A percentile compares a stretch with the other conserved stretches of the same genome.
phyloP scores from a whole-genome alignment of 495 filamentous ascomycete species.

The Bacidia rubella region DNA sequence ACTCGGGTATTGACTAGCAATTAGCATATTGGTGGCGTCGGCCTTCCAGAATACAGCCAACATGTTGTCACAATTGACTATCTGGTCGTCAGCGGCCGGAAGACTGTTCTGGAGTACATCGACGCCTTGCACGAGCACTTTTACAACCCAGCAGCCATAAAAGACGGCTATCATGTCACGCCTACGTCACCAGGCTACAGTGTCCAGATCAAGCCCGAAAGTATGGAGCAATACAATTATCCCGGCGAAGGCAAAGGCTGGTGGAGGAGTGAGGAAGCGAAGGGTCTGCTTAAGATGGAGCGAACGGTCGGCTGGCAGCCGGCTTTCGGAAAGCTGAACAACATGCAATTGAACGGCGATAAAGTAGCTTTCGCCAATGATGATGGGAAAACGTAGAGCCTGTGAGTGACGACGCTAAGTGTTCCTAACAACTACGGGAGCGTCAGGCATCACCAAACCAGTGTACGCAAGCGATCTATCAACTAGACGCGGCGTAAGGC shows the following conservation, averaged over 20 bases:
- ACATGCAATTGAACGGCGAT: background rate
- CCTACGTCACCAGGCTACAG: constrained; percentile 31
- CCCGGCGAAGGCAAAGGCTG: background rate
- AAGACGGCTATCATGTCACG: constrained; percentile 79
- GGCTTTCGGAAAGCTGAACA: background rate
- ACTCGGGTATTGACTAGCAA: no score
- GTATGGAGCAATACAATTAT: background rate
- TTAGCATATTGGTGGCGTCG: constrained; percentile 55
- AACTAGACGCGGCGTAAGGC: background rate
- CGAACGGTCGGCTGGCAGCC: background rate
- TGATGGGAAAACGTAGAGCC: background rate
- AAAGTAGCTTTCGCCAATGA: background rate
- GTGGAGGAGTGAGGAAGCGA: background rate
- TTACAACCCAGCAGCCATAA: constrained; percentile 61
- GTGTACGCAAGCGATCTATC: background rate
- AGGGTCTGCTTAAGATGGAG: background rate
- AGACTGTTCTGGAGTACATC: constrained; percentile 77
- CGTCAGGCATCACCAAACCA: background rate
- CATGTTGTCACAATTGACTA: constrained; percentile 92
- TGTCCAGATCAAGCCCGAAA: background rate
- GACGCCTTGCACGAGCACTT: constrained; percentile 94
- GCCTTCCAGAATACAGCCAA: constrained; percentile 87
- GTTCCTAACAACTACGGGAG: background rate
- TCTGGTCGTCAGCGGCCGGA: constrained; percentile 70
- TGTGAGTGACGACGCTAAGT: background rate